Percentiles rank a stretch among this genome's conserved stretches.
Conservation (phyloP, 2,329 filamentous ascomycete genomes). For the Colletotrichum chlorophyti region DNA sequence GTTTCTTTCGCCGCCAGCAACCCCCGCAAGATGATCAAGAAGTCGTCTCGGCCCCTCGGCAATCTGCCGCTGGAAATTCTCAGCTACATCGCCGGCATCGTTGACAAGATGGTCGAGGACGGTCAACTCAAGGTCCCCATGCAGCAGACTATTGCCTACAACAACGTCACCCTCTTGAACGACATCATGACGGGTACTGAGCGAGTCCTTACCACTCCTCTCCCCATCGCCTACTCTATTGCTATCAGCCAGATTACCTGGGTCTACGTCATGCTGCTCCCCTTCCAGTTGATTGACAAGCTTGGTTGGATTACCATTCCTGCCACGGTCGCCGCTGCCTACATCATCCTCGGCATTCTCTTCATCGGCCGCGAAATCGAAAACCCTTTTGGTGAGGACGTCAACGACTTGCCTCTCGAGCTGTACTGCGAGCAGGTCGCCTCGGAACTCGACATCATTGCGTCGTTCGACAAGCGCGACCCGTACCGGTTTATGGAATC, state of each 20-base stretch:
- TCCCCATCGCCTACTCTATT: constrained; percentile 84
- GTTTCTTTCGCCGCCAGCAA: constrained; percentile 80
- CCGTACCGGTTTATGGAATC: constrained; percentile 44
- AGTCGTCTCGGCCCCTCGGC: constrained; percentile 73
- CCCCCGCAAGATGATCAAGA: constrained; percentile 79
- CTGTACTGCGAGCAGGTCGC: constrained; percentile 78
- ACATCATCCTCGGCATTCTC: constrained; percentile 81
- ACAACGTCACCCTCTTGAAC: constrained; percentile 68
- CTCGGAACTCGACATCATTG: constrained; percentile 76
- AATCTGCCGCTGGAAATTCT: constrained; percentile 87
- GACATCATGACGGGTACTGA: constrained; percentile 77
- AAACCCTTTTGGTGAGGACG: constrained; percentile 83
- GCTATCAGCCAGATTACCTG: constrained; percentile 87
- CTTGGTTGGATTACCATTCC: constrained; percentile 81
- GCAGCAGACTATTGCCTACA: constrained; percentile 67
- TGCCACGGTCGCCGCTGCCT: constrained; percentile 73
- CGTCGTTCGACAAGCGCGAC: constrained; percentile 37
- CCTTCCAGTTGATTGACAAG: constrained; percentile 75
- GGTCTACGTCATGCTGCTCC: constrained; percentile 81
- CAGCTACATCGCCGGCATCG: constrained; percentile 71
- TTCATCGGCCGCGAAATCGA: constrained; percentile 83
- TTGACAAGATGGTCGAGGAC: constrained; percentile 65
- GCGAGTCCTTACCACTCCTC: constrained; percentile 80
- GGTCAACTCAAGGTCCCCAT: constrained; percentile 62
- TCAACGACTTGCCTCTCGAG: constrained; percentile 82